Evolutionary conservation across 371 early-diverging fungal genomes (phyloP), one percentile per base, ranked within the genome.

Genomic region (Rhizopus microsporus): DNA sequence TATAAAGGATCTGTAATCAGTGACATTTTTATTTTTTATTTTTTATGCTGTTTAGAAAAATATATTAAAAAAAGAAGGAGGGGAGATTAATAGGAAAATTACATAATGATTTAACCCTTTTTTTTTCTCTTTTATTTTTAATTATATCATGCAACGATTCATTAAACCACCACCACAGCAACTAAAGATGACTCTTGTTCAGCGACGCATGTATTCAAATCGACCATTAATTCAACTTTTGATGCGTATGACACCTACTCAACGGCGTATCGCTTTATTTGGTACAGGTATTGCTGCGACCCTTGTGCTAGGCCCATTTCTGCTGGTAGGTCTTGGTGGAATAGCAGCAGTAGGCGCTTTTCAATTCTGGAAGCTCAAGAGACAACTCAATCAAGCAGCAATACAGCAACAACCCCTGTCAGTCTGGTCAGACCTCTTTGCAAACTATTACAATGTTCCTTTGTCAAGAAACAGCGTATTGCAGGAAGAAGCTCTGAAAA

Each of bases 1-100:
- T 85, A 92, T n/a, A 83, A 74, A 10, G 86, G 83, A 74, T 91
- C 89, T 53, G 85, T 83, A 31, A 87, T 72, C 23, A 91, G 74
- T 34, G 91, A 85, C 91, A 91, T 90, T 40, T 10, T 30, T n/a
- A n/a, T n/a, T n/a, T n/a, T n/a, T n/a, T n/a, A n/a, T n/a, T n/a
- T n/a, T n/a, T n/a, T n/a, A n/a, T n/a, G n/a, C n/a, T n/a, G n/a
- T n/a, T n/a, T n/a, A n/a, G n/a, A n/a, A n/a, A n/a, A n/a, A n/a
- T n/a, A n/a, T n/a, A n/a, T n/a, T n/a, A n/a, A 13, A 43, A 10
- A 43, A 43, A 43, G 15, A 43, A 43, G 5, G 43, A 13, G 10
- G 16, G 10, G n/a, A 10, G 4, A 5, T 6, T 43, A 13, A 10
- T 10, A 13, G 43, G 16, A 3, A 6, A 43, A 23, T 23, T 23